These are phyloP conservation scores for Leccinum imitatum DNA, from an alignment of 768 basidiomycete species.

Conservation along the genomic window DNA sequence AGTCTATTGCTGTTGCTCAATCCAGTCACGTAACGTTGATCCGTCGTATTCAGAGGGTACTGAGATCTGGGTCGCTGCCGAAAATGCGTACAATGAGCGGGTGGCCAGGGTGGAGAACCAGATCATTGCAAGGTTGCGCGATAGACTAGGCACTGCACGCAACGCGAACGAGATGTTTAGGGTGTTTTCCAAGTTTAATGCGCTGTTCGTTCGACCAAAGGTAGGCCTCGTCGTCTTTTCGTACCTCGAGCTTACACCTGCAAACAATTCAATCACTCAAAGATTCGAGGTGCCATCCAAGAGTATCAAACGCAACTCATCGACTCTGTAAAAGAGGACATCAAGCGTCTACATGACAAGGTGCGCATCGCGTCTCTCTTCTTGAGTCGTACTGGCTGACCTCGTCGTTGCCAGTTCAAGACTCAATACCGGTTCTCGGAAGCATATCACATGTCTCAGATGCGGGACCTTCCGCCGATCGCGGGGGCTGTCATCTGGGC, in stretches of 20 bases:
- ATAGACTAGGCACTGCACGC: constrained; percentile 89
- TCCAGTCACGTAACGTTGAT: neutral
- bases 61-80: constrained; percentile 96
- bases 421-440: constrained; percentile 94
- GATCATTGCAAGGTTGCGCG: constrained; percentile 90
- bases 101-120: constrained; percentile 98
- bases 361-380: constrained; percentile 33
- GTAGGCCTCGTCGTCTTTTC: constrained; percentile 38
- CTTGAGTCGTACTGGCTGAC: constrained; percentile 1
- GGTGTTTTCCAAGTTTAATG: constrained; percentile 98
- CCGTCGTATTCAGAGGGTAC: constrained; percentile 71
- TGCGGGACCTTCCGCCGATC: constrained; percentile 98
- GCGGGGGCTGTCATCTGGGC: constrained; percentile 99
- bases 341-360: constrained; percentile 93
- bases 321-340: constrained; percentile 98
- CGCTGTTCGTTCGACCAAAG: constrained; percentile 94
- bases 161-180: constrained; percentile 99
- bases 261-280: constrained; percentile 26
- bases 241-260: neutral
- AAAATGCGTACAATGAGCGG: constrained; percentile 97
- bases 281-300: constrained; percentile 96
- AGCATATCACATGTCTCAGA: constrained; percentile 97
- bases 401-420: constrained; percentile 64
- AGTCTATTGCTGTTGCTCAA: constrained; percentile 26
- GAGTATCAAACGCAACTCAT: constrained; percentile 99